Evolutionary conservation across 192 early-diverging fungal genomes (phyloP), one percentile per base, ranked within the genome.

Genomic region (Entophlyctis luteolus): DNA sequence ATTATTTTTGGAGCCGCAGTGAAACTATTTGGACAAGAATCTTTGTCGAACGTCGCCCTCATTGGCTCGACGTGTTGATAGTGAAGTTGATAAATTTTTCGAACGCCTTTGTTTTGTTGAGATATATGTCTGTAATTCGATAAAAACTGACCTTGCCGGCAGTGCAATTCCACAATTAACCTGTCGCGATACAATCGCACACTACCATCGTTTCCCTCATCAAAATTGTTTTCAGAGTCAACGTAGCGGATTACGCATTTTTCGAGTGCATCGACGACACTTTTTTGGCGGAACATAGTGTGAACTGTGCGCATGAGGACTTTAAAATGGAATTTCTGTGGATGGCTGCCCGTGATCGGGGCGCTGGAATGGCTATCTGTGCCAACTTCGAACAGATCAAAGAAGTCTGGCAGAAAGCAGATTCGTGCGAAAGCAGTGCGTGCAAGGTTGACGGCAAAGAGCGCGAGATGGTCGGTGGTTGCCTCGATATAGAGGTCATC

Each of bases 381-480:
- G 6, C 47, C 67, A 8, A 31, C 45, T 8, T 72, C 77, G 28
- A 86, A 91, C 16, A 69, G 59, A n/a, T 88, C 86, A 73, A 91
- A 91, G 71, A 89, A 91, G 31, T 65, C 74, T 20, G 74, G 65
- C 0, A 73, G 79, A 22, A 91, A 82, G 4, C 78, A 75, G 37
- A 87, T 80, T 34, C 72, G 73, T 6, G 79, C 81, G 58, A 81
- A 86, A 1, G 87, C 87, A 0, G 89, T 86, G 27, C 87, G 83
- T 16, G 89, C 80, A 5, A 86, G 75, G 66, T 88, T 91, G 60
- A 87, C 75, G 1, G 85, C 80, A n/a, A 80, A 79, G 20, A 91
- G 77, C 16, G 65, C 45, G 18, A 75, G 54, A 71, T 77, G 36
- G 39, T 31, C 4, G 4, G n/a, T n/a, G n/a, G 53, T 20, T 16